Evolutionary conservation across 2,329 filamentous ascomycete genomes (phyloP).

Genomic region (Chaetomiaceae sp.): DNA sequence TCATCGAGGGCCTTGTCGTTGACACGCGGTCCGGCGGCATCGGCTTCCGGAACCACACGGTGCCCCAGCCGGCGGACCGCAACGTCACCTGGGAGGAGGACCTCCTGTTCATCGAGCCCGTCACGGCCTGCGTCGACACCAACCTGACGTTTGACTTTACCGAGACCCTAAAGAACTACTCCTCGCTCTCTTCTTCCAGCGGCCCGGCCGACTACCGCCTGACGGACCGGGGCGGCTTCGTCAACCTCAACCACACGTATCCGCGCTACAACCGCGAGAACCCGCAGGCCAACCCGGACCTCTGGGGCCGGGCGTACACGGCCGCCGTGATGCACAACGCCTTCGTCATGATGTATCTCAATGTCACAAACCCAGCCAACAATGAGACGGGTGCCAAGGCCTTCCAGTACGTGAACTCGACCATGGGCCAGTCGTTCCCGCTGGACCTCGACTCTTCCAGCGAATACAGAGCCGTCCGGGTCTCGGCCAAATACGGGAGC

Average conservation of each 20-base stretch:
- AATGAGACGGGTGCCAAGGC: slow-evolving; percentile 15
- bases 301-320: slow-evolving; percentile 39
- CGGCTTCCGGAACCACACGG: slow-evolving; percentile 6
- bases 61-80: not conserved
- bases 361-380: slow-evolving; percentile 32
- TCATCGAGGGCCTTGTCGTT: slow-evolving; percentile 4
- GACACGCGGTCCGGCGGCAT: not conserved
- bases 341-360: slow-evolving; percentile 37
- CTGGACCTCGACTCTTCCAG: slow-evolving; percentile 12
- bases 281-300: slow-evolving; percentile 34
- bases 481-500: not conserved
- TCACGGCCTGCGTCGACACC: not conserved
- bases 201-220: slow-evolving; percentile 21
- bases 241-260: slow-evolving; percentile 34
- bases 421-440: slow-evolving; percentile 33
- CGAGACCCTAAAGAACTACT: not conserved
- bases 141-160: slow-evolving; percentile 8
- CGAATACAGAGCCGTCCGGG: not conserved
- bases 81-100: slow-evolving; percentile 4
- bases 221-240: slow-evolving; percentile 42
- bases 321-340: slow-evolving; percentile 41
- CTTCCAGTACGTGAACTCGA: slow-evolving; percentile 37
- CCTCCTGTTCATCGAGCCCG: slow-evolving; percentile 8
- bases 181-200: not conserved
- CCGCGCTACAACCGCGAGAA: slow-evolving; percentile 31